These are phyloP conservation scores for Eremochloa ophiuroides DNA, from an alignment of 176 grass and related monocot species.

Conservation along the genomic window DNA sequence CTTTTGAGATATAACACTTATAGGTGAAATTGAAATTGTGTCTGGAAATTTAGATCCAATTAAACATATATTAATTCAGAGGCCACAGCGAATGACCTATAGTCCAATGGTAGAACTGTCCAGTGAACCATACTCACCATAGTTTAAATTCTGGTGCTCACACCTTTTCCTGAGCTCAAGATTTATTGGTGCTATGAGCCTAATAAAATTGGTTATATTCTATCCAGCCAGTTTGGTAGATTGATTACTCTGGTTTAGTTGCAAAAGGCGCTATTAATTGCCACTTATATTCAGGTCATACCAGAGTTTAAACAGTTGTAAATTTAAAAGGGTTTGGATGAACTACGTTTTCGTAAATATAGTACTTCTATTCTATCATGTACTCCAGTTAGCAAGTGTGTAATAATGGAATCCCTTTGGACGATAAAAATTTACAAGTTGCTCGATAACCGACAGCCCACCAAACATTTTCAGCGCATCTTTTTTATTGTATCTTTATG, in stretches of 20 bases:
- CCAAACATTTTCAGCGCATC: conserved; percentile 36
- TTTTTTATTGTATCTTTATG: conserved; percentile 33
- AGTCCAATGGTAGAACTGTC: too few relatives aligned
- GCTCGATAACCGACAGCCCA: conserved; percentile 39
- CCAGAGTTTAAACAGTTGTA: neutral
- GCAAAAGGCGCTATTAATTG: neutral
- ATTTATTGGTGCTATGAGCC: too few relatives aligned
- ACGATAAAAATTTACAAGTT: conserved; percentile 36
- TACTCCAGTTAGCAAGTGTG: conserved; percentile 35
- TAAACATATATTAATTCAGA: neutral
- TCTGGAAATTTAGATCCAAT: neutral
- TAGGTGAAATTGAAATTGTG: neutral
- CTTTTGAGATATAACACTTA: neutral
- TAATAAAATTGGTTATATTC: neutral
- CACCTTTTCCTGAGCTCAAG: too few relatives aligned
- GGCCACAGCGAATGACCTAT: too few relatives aligned
- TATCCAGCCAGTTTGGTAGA: neutral
- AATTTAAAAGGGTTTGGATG: neutral
- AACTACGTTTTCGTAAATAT: conserved; percentile 7
- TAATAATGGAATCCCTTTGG: conserved; percentile 30
- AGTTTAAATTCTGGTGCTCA: too few relatives aligned
- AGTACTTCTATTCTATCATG: conserved; percentile 21
- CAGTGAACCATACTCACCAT: too few relatives aligned
- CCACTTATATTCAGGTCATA: neutral
- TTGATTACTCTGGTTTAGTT: neutral